Base-by-base conservation (phyloP, 2,329 filamentous ascomycete species). In the Fonsecaea monophora region DNA sequence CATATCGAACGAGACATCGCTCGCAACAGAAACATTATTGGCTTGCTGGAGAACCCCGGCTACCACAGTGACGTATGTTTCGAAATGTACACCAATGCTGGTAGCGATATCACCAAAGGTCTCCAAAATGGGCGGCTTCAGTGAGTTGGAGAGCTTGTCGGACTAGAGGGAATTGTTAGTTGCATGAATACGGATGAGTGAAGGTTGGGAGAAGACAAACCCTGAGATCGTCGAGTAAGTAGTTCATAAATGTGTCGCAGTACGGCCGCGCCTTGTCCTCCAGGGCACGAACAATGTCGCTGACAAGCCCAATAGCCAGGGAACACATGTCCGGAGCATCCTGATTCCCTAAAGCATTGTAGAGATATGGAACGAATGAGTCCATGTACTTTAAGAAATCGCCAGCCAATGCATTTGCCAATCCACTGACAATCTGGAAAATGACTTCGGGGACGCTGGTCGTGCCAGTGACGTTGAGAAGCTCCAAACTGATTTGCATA, bases 351-450 rank as follows among this genome's bases (percentile, higher is more conserved):
- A 99, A 88, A 34, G 95, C 95, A 73, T 92, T 96, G 85, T 95
- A 95, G 58, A 99, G 84, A 87, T 92, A 97, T 9, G 93, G 93
- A 53, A 89, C 85, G 80, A 99, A 99, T 1, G 92, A 88, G 50
- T 97, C 92, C 94, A 99, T 98, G 84, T 99, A 99, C 83, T 96
- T 95, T 78, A 90, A 83, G 79, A 99, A 99, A 73, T 94, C 92
- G 62, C 93, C 92, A 77, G 97, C 94, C 75, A 98, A 86, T 45
- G 94, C 91, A 74, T 91, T 96, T 48, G 95, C 91, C 68, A 99
- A 86, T n/a, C 92, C 89, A 77, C 94, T 95, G 75, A 98, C 91
- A 66, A 92, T 91, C 60, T 93, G 92, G 76, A 99, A 98, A 68
- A 97, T 87, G 8, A 92, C 92, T 80, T 99, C 95, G 15, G 95